Evolutionary conservation across 805 yeast species (phyloP).

Genomic region (Sugiyamaella marilandica): DNA sequence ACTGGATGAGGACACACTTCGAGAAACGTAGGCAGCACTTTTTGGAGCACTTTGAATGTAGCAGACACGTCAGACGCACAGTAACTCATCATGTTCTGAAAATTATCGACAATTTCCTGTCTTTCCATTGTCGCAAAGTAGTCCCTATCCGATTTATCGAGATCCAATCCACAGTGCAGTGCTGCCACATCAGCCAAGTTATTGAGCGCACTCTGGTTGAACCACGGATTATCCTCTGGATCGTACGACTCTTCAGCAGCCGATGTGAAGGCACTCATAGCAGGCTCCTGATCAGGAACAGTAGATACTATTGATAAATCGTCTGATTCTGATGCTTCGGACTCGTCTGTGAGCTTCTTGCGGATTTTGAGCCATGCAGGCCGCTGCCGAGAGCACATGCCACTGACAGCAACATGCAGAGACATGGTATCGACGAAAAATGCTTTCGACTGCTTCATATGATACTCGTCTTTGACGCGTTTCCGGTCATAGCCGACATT

Average conservation of each 20-base stretch:
- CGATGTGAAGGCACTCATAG: background rate
- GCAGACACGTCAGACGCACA: constrained; percentile 82
- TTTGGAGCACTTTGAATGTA: constrained; percentile 64
- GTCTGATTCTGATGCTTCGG: background rate
- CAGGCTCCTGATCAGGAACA: constrained; percentile 4
- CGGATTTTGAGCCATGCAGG: constrained; percentile 56
- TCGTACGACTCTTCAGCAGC: background rate
- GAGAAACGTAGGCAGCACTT: constrained; percentile 64
- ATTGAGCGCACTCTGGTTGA: constrained; percentile 67
- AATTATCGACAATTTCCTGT: constrained; percentile 48
- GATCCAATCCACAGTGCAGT: constrained; percentile 63
- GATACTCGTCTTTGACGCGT: constrained; percentile 77
- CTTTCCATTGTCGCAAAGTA: constrained; percentile 54
- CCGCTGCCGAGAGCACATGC: constrained; percentile 90
- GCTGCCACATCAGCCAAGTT: constrained; percentile 74
- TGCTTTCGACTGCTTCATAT: constrained; percentile 57
- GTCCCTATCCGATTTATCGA: constrained; percentile 68
- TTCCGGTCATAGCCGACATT: constrained; percentile 90
- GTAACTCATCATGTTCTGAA: constrained; percentile 62
- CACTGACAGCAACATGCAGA: constrained; percentile 81
- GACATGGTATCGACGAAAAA: constrained; percentile 91
- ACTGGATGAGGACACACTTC: constrained; percentile 86
- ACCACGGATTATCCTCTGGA: constrained; percentile 61
- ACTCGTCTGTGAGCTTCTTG: constrained; percentile 24
- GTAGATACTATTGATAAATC: no score